Evolutionary conservation across 2,329 filamentous ascomycete species (phyloP).

Genomic region (Ophiosphaerella herpotricha): DNA sequence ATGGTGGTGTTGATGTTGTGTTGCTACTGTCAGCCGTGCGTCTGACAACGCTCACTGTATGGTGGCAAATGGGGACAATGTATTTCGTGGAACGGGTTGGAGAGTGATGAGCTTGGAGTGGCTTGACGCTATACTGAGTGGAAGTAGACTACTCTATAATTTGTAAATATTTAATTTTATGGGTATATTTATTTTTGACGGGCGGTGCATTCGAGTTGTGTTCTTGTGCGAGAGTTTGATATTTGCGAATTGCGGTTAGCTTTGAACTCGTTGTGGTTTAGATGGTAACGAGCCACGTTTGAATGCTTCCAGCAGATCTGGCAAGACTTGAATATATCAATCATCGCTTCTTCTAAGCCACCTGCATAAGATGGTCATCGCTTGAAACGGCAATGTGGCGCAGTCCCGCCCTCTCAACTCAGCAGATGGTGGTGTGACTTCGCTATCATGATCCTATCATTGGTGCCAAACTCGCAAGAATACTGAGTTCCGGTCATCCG

Average conservation of each 20-base stretch:
- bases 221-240: too few relatives aligned
- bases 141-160: too few relatives aligned
- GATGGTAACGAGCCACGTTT: too few relatives aligned
- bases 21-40: constrained; percentile 1
- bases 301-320: neutral
- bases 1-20: neutral
- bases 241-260: too few relatives aligned
- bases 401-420: neutral
- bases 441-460: neutral
- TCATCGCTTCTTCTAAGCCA: neutral
- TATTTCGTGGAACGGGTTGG: too few relatives aligned
- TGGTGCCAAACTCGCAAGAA: neutral
- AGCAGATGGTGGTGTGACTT: constrained; percentile 7
- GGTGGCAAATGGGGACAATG: too few relatives aligned
- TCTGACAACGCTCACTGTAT: too few relatives aligned
- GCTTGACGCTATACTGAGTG: too few relatives aligned
- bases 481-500: neutral
- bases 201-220: too few relatives aligned
- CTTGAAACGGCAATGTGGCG: neutral
- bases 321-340: neutral
- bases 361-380: neutral
- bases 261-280: too few relatives aligned
- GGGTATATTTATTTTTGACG: neutral
- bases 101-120: too few relatives aligned
- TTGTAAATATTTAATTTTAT: neutral